phyloP scores from a whole-genome alignment of 257 asterid genomes.

The Ligustrum vulgare region DNA sequence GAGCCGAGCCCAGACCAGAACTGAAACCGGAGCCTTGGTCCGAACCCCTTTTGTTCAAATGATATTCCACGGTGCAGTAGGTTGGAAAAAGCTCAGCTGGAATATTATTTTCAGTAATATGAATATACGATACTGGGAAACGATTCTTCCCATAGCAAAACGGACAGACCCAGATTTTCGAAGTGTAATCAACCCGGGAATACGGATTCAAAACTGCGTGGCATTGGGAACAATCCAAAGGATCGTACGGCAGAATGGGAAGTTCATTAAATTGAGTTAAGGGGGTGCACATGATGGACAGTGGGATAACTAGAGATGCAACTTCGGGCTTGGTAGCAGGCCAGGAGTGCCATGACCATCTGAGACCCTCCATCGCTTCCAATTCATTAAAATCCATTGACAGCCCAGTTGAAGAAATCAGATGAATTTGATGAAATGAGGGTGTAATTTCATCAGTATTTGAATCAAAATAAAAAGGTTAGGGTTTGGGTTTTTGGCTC shows the following conservation, averaged over 20 bases:
- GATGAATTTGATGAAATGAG: neutral
- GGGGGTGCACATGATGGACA: constrained; percentile 84
- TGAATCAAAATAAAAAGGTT: neutral
- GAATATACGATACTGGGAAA: constrained; percentile 65
- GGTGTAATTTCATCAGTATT: constrained; percentile 26
- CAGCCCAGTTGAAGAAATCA: constrained; percentile 3
- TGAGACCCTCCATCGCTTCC: constrained; percentile 93
- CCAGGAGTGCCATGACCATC: constrained; percentile 99
- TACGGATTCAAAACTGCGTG: constrained; percentile 80
- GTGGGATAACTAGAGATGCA: constrained; percentile 65
- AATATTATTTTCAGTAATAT: constrained; percentile 65
- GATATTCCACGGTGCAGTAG: constrained; percentile 89
- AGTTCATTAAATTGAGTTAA: constrained; percentile 67
- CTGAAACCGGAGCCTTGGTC: constrained; percentile 22
- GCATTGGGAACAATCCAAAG: constrained; percentile 68
- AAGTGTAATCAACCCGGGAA: constrained; percentile 76
- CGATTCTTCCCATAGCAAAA: constrained; percentile 72
- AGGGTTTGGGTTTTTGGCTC: neutral
- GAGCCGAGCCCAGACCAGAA: neutral
- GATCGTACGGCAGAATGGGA: constrained; percentile 78
- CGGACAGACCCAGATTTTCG: constrained; percentile 76
- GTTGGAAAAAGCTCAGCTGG: constrained; percentile 99
- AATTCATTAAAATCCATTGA: constrained; percentile 87
- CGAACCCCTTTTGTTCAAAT: constrained; percentile 44
- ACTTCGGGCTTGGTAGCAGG: constrained; percentile 71